These are phyloP conservation scores for Tieghemostelium lacteum DNA, from an alignment of 78 protist genomes.

Conservation along the genomic window DNA sequence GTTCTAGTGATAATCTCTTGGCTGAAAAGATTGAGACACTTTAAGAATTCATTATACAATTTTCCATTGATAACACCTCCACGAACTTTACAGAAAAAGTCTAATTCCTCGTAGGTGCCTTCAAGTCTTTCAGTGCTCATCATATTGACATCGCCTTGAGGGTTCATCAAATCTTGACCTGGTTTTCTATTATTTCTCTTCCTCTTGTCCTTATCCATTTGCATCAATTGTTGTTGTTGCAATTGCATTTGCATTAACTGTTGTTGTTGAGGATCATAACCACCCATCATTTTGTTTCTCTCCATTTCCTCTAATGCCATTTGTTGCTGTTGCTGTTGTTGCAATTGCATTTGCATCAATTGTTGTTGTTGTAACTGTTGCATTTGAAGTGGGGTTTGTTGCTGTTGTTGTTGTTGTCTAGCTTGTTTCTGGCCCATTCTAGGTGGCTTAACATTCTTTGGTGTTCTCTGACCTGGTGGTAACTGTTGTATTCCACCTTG, in stretches of 20 bases:
- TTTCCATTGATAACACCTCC: slow-evolving; percentile 33
- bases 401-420: slow-evolving; percentile 16
- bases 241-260: slow-evolving; percentile 5
- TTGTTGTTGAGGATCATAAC: neutral
- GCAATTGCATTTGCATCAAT: no score
- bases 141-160: neutral
- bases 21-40: slow-evolving; percentile 85
- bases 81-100: slow-evolving; percentile 53
- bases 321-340: neutral
- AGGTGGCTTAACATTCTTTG: no score
- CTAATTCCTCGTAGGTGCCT: slow-evolving; percentile 41
- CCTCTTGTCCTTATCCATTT: neutral
- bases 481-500: slow-evolving; percentile 17
- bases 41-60: slow-evolving; percentile 90
- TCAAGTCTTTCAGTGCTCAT: slow-evolving; percentile 1
- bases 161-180: neutral
- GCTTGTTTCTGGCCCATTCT: no score
- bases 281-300: neutral
- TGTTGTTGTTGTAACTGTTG: slow-evolving; percentile 18
- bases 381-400: neutral
- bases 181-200: slow-evolving; percentile 7
- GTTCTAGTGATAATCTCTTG: slow-evolving; percentile 62
- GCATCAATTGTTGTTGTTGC: slow-evolving; percentile 36
- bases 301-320: no score
- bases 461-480: no score